Evolutionary conservation across 2,329 filamentous ascomycete species (phyloP), one percentile per base, ranked within the genome.

Genomic region (Penicillium corylophilum): DNA sequence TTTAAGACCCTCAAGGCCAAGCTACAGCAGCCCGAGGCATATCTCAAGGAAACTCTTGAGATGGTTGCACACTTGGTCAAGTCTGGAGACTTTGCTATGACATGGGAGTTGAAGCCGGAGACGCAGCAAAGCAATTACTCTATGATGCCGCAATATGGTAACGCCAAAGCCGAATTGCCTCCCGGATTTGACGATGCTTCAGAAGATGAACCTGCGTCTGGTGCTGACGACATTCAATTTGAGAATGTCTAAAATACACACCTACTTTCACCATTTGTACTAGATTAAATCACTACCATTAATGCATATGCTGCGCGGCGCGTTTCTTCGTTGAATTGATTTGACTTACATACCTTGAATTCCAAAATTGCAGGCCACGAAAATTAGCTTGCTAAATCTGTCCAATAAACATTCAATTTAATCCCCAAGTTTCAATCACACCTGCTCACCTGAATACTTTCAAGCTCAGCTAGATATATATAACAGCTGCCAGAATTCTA

Each of bases 21-120:
- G 54, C 82, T 95, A 35, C 83, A 86, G 53, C 94, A 99, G 74
- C 94, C 94, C 1, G 94, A 97, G 69, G 86, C 88, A n/a, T 97
- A 92, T 71, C 82, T 99, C 55, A 90, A 93, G 48, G 84, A 94
- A 68, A 87, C 86, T 1, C 75, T 99, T 60, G 88, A 92, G 56
- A 85, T 90, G 66, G 83, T 97, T 53, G 93, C 90, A 0, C 83
- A 88, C 18, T 75, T 96, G 54, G 86, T 95, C 68, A 89, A 91
- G 71, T 87, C 85, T 42, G 93, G 93, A 23, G 82, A 85, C 3
- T 96, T 95, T 68, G 87, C 89, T 46, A 93, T 91, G 69, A 86
- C 87, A 60, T 97, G 91, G 85, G 87, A 87, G 61, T 75, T 96
- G 51, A 90, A 87, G 69, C 79, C 82, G 2, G 87, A 90, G 67